Evolutionary conservation across 306 rosid species (phyloP).

Genomic region (Nissolia schottii): DNA sequence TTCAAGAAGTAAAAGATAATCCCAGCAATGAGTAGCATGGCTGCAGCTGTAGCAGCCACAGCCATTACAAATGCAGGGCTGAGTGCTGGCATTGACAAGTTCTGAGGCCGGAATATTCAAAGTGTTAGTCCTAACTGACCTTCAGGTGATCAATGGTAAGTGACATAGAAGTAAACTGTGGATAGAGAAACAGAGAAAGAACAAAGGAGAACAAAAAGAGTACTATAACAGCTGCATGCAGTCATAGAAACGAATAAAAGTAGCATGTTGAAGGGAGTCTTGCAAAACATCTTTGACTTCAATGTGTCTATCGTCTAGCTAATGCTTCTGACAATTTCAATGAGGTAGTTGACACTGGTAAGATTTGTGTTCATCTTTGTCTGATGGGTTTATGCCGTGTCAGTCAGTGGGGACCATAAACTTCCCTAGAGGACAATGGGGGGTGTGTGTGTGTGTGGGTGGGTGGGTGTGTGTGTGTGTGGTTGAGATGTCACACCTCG

Average conservation of each 20-base stretch:
- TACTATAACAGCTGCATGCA: neutral
- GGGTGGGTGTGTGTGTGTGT: neutral
- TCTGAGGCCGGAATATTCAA: neutral
- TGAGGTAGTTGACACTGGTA: conserved; percentile 39
- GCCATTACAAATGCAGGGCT: conserved; percentile 28
- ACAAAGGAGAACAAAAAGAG: neutral
- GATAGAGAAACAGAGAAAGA: neutral
- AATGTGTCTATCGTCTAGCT: neutral
- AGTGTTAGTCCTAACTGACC: neutral
- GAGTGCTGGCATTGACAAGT: conserved; percentile 26
- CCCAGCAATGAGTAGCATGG: conserved; percentile 22
- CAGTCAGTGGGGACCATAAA: neutral
- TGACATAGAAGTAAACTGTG: neutral
- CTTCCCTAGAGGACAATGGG: neutral
- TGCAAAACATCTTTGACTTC: neutral
- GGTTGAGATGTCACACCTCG: conserved; percentile 20
- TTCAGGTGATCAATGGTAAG: neutral
- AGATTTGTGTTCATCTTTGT: neutral
- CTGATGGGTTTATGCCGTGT: neutral
- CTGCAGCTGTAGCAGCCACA: conserved; percentile 35
- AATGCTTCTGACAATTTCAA: conserved; percentile 30
- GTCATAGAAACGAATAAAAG: neutral
- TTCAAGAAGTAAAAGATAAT: conserved; percentile 29
- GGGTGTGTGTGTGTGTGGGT: conserved; percentile 3
- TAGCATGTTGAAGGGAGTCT: neutral